These are phyloP conservation scores for Sporothrix phasma DNA, from an alignment of 2,329 filamentous ascomycete species.

Conservation along the genomic window DNA sequence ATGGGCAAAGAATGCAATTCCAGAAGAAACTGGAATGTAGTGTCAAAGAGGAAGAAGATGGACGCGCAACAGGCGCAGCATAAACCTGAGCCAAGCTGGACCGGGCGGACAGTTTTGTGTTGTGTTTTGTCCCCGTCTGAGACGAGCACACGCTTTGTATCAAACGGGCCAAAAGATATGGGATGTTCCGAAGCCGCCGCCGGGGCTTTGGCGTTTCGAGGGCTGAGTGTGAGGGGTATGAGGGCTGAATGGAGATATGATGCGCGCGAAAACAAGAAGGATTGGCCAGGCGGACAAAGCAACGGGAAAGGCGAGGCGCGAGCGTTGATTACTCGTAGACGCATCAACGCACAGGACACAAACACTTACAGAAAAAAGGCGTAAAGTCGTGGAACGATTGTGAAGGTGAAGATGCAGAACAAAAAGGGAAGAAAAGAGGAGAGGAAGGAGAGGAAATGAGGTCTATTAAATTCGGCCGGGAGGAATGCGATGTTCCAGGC, in stretches of 20 bases:
- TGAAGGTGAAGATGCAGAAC: neutral
- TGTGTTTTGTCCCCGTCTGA: conserved; percentile 9
- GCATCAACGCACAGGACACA: neutral
- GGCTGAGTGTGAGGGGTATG: neutral
- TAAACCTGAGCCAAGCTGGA: neutral
- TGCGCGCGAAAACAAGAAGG: neutral
- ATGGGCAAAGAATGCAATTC: neutral
- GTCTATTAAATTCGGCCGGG: neutral
- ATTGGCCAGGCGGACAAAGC: neutral
- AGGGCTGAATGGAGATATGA: conserved; percentile 1
- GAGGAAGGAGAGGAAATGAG: neutral
- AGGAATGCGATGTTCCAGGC: neutral
- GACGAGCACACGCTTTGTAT: neutral
- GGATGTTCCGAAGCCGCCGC: neutral
- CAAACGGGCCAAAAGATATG: conserved; percentile 3
- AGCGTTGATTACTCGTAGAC: too few species aligned
- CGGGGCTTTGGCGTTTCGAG: conserved; percentile 5
- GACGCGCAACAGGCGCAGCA: neutral
- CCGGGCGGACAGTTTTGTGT: neutral
- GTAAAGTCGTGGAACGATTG: conserved; percentile 4
- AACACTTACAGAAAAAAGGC: conserved; percentile 5
- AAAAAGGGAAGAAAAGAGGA: neutral
- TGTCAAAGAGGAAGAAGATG: neutral
- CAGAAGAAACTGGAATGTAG: conserved; percentile 1
- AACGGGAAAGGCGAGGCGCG: neutral